Percentiles rank a stretch among this genome's conserved stretches.
These are phyloP conservation scores for Spinacia oleracea DNA, from an alignment of 179 eudicot genomes.

Conservation along the genomic window DNA sequence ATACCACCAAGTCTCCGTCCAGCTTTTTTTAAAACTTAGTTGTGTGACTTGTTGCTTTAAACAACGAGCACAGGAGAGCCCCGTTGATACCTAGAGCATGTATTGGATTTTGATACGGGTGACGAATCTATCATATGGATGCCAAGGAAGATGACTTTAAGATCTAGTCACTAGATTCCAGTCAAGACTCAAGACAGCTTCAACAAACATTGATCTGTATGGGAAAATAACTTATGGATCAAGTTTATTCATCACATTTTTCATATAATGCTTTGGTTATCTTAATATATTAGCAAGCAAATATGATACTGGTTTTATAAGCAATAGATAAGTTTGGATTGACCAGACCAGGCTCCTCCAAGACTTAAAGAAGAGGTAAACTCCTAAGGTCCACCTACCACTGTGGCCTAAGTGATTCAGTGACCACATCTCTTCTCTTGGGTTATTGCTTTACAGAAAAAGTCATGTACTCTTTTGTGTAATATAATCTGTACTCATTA, in stretches of 20 bases:
- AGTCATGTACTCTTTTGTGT: not conserved
- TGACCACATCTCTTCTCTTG: not conserved
- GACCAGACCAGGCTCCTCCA: not conserved
- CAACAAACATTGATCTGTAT: not conserved
- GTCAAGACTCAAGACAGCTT: too few species aligned
- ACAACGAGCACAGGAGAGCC: not conserved
- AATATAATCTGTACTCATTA: not conserved
- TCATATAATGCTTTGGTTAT: not conserved
- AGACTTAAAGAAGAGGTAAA: not conserved
- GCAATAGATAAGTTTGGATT: not conserved
- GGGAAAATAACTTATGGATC: not conserved
- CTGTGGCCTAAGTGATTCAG: not conserved
- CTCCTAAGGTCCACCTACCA: not conserved
- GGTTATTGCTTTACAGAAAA: constrained; percentile 5
- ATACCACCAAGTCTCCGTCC: not conserved
- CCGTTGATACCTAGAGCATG: not conserved
- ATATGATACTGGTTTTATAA: not conserved
- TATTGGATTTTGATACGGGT: not conserved
- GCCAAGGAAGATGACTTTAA: not conserved
- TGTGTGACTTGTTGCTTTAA: not conserved
- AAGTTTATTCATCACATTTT: not conserved
- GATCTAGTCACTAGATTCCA: not conserved
- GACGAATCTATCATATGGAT: not conserved
- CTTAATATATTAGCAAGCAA: too few species aligned
- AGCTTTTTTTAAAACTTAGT: too few species aligned